These are phyloP conservation scores for Xylariales sp. DNA, from an alignment of 2,329 filamentous ascomycete genomes.

Conservation along the genomic window DNA sequence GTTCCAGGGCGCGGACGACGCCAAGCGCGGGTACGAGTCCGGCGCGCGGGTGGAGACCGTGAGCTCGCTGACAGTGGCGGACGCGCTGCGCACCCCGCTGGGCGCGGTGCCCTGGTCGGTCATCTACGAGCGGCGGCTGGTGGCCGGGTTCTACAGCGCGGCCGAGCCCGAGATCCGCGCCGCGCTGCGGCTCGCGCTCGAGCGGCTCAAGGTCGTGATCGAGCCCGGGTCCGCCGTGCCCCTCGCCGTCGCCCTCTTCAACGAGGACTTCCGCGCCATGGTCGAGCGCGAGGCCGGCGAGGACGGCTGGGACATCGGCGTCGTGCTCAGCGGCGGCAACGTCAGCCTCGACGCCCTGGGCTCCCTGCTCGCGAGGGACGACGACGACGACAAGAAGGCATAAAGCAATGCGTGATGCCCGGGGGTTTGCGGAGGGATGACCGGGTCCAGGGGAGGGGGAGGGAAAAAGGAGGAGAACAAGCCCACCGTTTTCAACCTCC, in stretches of 20 bases:
- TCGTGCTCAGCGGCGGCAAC: slow-evolving; percentile 60
- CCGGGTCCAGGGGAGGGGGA: too few relatives aligned
- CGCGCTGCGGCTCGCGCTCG: slow-evolving; percentile 73
- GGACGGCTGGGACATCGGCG: slow-evolving; percentile 66
- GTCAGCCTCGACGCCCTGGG: slow-evolving; percentile 50
- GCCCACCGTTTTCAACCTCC: too few relatives aligned
- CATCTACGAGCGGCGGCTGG: slow-evolving; percentile 67
- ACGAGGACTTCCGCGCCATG: slow-evolving; percentile 73
- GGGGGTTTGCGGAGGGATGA: too few relatives aligned
- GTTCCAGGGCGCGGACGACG: slow-evolving; percentile 82
- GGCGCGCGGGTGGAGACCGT: slow-evolving; percentile 65
- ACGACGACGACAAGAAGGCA: too few relatives aligned
- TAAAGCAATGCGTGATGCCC: too few relatives aligned
- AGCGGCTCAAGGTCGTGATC: slow-evolving; percentile 85
- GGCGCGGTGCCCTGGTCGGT: slow-evolving; percentile 72
- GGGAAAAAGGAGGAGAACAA: too few relatives aligned
- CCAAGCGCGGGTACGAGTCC: slow-evolving; percentile 61
- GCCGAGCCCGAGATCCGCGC: slow-evolving; percentile 76
- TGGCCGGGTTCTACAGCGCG: slow-evolving; percentile 67
- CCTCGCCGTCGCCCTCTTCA: slow-evolving; percentile 75
- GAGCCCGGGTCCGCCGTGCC: slow-evolving; percentile 87
- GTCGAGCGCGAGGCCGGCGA: slow-evolving; percentile 68
- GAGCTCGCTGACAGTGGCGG: slow-evolving; percentile 76
- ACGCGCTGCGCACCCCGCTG: slow-evolving; percentile 81
- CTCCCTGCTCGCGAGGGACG: slow-evolving; percentile 38